Conservation (phyloP, 2,329 filamentous ascomycete genomes). For the Bipolaris victoriae region DNA sequence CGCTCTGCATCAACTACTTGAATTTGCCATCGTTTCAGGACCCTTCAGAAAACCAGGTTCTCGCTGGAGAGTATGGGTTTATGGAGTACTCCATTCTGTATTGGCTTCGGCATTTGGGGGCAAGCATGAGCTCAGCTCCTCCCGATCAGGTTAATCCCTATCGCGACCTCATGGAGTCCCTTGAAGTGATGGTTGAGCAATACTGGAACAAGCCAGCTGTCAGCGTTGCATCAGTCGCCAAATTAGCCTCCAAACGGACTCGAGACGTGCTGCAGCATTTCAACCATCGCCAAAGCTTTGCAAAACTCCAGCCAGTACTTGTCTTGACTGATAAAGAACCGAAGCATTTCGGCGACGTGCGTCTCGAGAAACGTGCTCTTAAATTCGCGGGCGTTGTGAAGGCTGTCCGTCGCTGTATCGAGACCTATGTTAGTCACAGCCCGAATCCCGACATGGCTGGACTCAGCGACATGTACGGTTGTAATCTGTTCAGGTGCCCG, state of each 20-base stretch:
- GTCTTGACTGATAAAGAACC: conserved; percentile 13
- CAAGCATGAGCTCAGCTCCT: conserved; percentile 4
- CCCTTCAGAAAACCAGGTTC: conserved; percentile 6
- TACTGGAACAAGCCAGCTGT: conserved; percentile 15
- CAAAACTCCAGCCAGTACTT: conserved; percentile 9
- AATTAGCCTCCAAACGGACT: conserved; percentile 15
- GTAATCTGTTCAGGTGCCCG: conserved; percentile 19
- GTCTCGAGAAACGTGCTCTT: conserved; percentile 4
- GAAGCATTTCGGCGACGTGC: conserved; percentile 11
- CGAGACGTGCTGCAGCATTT: conserved; percentile 13
- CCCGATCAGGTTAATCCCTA: neutral
- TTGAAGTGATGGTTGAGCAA: conserved; percentile 16
- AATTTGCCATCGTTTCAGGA: conserved; percentile 13
- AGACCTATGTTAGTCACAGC: conserved; percentile 1
- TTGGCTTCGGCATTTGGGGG: conserved; percentile 25
- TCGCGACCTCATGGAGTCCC: conserved; percentile 12
- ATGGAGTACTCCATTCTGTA: conserved; percentile 23
- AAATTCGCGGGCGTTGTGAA: conserved; percentile 8
- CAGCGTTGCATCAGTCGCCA: conserved; percentile 2
- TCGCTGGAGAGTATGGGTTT: conserved; percentile 22
- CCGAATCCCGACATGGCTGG: conserved; percentile 1
- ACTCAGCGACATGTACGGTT: neutral
- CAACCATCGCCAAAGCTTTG: neutral
- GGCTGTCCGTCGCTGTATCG: conserved; percentile 7
- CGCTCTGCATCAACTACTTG: conserved; percentile 22